These are phyloP conservation scores for Leucocoprinus sp. DNA, from an alignment of 768 basidiomycete genomes.

Conservation along the genomic window DNA sequence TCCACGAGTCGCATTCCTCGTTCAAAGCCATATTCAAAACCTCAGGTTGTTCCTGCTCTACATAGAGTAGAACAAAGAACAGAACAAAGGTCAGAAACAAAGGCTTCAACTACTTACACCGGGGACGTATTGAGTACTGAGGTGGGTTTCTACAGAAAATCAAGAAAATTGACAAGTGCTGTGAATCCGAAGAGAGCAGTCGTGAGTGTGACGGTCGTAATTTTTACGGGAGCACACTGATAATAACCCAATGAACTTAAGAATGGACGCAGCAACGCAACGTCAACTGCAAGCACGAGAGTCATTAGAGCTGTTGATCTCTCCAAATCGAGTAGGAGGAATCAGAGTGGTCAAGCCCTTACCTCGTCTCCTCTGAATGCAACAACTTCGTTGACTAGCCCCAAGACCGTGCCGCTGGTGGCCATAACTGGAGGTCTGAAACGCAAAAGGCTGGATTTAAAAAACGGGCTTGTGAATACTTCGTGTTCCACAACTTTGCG, in stretches of 20 bases:
- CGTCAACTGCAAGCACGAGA: background rate
- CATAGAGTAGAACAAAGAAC: background rate
- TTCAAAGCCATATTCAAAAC: constrained; percentile 51
- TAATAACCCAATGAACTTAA: background rate
- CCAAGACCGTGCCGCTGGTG: constrained; percentile 2
- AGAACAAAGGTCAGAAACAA: constrained; percentile 10
- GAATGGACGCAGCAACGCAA: background rate
- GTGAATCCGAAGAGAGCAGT: constrained; percentile 3
- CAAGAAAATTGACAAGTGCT: background rate
- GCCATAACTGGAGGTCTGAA: constrained; percentile 23
- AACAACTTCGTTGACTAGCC: background rate
- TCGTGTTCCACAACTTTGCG: constrained; percentile 21
- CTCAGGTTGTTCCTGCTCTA: constrained; percentile 6
- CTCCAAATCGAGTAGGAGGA: background rate
- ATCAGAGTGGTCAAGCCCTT: background rate
- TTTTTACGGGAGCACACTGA: too few species aligned
- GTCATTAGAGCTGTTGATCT: constrained; percentile 10
- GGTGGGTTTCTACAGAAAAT: constrained; percentile 12
- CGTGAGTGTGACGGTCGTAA: background rate
- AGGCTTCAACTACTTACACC: constrained; percentile 13
- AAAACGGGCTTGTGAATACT: constrained; percentile 20
- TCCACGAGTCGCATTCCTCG: constrained; percentile 54
- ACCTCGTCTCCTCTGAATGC: background rate
- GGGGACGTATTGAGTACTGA: constrained; percentile 15
- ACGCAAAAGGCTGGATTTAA: constrained; percentile 31